Percentiles rank a stretch among this genome's conserved stretches.
Conservation (phyloP, 495 filamentous ascomycete species). For the Alectoria sarmentosa region DNA sequence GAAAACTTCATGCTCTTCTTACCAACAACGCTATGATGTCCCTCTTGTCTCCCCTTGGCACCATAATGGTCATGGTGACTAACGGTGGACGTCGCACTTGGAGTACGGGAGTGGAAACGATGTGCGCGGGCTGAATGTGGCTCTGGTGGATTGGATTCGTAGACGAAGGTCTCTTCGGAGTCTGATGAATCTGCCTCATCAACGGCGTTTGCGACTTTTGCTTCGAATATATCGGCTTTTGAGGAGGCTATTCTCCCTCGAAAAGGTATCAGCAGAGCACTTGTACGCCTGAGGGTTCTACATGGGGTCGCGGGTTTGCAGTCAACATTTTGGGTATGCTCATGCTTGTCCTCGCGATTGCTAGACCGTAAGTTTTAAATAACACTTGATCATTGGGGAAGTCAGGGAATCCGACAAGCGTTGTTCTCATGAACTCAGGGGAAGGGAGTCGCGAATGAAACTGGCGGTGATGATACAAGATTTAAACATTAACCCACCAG, state of each 20-base stretch:
- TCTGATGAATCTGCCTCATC: conserved; percentile 90
- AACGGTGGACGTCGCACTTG: conserved; percentile 85
- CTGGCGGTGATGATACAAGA: conserved; percentile 24
- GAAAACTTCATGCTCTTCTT: conserved; percentile 99
- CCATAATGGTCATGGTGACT: conserved; percentile 69
- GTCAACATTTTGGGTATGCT: neutral
- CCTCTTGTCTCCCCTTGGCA: conserved; percentile 56
- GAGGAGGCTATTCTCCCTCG: conserved; percentile 62
- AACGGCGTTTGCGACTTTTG: conserved; percentile 89
- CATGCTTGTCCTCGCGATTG: conserved; percentile 6
- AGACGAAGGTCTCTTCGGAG: conserved; percentile 97
- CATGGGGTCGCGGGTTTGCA: conserved; percentile 7
- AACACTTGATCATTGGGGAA: conserved; percentile 6
- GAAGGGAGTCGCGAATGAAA: conserved; percentile 28
- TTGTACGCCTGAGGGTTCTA: conserved; percentile 18
- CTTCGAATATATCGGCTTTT: conserved; percentile 97
- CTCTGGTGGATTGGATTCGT: conserved; percentile 96
- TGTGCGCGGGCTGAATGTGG: conserved; percentile 60
- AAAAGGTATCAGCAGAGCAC: conserved; percentile 45
- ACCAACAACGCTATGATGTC: conserved; percentile 58
- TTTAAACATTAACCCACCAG: conserved; percentile 52
- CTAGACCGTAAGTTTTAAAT: conserved; percentile 9
- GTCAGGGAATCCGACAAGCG: conserved; percentile 7
- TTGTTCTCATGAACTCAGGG: conserved; percentile 18
- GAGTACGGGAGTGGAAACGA: conserved; percentile 89